Percentiles rank a stretch among this genome's conserved stretches.
These are phyloP conservation scores for Xylariaceae sp. DNA, from an alignment of 2,329 filamentous ascomycete species.

Conservation along the genomic window DNA sequence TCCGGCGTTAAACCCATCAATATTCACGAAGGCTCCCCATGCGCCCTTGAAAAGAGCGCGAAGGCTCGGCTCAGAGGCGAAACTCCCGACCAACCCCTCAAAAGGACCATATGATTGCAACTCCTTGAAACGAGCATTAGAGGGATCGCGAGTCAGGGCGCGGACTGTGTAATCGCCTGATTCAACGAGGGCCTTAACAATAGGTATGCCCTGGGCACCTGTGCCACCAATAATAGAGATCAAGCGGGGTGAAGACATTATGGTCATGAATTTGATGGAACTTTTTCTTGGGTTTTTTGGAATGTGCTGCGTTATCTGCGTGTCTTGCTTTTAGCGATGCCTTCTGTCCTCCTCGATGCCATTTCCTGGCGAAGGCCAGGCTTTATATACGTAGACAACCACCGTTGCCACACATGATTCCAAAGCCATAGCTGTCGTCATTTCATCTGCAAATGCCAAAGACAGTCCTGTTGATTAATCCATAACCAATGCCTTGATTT, in stretches of 20 bases:
- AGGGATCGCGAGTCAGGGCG: conserved; percentile 45
- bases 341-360: no score
- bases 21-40: conserved; percentile 50
- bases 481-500: no score
- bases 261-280: neutral
- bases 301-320: no score
- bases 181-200: conserved; percentile 39
- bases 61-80: conserved; percentile 42
- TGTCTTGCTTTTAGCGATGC: no score
- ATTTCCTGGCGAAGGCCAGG: no score
- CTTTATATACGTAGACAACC: no score
- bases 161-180: conserved; percentile 42
- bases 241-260: conserved; percentile 27
- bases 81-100: conserved; percentile 44
- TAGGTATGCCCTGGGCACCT: conserved; percentile 48
- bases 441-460: no score
- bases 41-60: conserved; percentile 41
- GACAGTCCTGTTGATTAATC: no score
- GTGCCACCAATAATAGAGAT: conserved; percentile 44
- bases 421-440: no score
- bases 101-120: conserved; percentile 42
- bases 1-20: conserved; percentile 50
- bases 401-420: no score
- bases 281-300: no score
- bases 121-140: conserved; percentile 37